A percentile compares a stretch with the other conserved stretches of the same genome.
phyloP scores from a whole-genome alignment of 257 asterid species.

The Primulina huaijiensis region DNA sequence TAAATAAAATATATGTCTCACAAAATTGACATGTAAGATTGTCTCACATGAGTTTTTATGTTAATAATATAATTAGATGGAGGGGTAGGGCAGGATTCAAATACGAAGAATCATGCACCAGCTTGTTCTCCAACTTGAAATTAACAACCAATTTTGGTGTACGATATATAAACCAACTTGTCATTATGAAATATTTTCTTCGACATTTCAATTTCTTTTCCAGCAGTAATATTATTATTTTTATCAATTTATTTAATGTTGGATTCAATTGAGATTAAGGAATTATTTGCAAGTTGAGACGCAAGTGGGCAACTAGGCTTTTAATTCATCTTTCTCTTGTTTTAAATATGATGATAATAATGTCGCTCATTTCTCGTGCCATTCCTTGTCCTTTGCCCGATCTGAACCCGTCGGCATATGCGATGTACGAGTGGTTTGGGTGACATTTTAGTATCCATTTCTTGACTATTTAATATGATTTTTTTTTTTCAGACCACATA shows the following conservation, averaged over 20 bases:
- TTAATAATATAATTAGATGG: too few relatives aligned
- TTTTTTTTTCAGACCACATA: too few relatives aligned
- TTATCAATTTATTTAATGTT: neutral
- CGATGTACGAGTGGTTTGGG: neutral
- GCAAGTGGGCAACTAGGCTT: constrained; percentile 40
- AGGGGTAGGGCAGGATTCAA: too few relatives aligned
- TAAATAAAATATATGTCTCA: too few relatives aligned
- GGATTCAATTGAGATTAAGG: constrained; percentile 4
- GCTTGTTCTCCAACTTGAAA: constrained; percentile 13
- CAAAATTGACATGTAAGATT: too few relatives aligned
- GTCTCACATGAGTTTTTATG: too few relatives aligned
- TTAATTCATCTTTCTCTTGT: constrained; percentile 16
- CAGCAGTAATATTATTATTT: too few relatives aligned
- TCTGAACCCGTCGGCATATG: neutral
- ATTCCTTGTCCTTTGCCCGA: neutral
- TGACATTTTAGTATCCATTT: too few relatives aligned
- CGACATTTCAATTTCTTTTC: neutral
- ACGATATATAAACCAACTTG: constrained; percentile 38
- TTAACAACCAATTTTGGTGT: constrained; percentile 38
- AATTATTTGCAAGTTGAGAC: constrained; percentile 28
- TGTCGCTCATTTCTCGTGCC: constrained; percentile 8
- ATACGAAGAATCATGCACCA: too few relatives aligned
- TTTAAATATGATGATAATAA: too few relatives aligned
- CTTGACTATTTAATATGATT: too few relatives aligned
- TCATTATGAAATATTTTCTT: constrained; percentile 10